These are phyloP conservation scores for Smithsoniella earleae DNA, from an alignment of 163 green algal species.

Conservation along the genomic window DNA sequence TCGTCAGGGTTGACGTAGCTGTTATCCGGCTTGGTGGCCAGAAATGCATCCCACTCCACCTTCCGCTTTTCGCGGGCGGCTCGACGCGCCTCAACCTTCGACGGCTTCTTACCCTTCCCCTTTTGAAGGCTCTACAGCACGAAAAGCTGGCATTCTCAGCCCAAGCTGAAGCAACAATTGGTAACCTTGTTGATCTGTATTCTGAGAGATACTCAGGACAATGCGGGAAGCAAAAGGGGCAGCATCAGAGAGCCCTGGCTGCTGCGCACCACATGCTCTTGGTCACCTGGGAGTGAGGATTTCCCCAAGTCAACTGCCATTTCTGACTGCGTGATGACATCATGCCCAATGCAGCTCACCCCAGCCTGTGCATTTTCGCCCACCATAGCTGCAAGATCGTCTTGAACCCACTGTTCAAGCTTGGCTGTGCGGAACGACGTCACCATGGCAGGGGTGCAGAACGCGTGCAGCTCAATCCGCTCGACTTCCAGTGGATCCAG, in stretches of 20 bases:
- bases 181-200: too few species aligned
- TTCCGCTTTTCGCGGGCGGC: slow-evolving; percentile 52
- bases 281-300: too few species aligned
- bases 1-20: slow-evolving; percentile 45
- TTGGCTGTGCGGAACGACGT: slow-evolving; percentile 49
- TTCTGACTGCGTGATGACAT: too few species aligned
- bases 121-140: too few species aligned
- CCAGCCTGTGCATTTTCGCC: slow-evolving; percentile 31
- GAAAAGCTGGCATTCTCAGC: too few species aligned
- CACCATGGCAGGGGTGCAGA: slow-evolving; percentile 34
- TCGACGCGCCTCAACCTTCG: slow-evolving; percentile 52
- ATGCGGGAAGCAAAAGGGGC: too few species aligned
- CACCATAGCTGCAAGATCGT: slow-evolving; percentile 32
- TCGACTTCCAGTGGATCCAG: slow-evolving; percentile 56
- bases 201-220: too few species aligned
- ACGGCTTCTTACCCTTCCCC: slow-evolving; percentile 31
- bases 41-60: slow-evolving; percentile 57
- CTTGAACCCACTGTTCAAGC: slow-evolving; percentile 42
- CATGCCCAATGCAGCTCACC: too few species aligned
- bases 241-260: too few species aligned
- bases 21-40: slow-evolving; percentile 56
- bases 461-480: slow-evolving; percentile 50
- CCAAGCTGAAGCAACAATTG: too few species aligned
- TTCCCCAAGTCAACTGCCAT: too few species aligned
- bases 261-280: too few species aligned